Base-by-base conservation (phyloP, 192 early-diverging fungal species). In the Coemansia sp. region DNA sequence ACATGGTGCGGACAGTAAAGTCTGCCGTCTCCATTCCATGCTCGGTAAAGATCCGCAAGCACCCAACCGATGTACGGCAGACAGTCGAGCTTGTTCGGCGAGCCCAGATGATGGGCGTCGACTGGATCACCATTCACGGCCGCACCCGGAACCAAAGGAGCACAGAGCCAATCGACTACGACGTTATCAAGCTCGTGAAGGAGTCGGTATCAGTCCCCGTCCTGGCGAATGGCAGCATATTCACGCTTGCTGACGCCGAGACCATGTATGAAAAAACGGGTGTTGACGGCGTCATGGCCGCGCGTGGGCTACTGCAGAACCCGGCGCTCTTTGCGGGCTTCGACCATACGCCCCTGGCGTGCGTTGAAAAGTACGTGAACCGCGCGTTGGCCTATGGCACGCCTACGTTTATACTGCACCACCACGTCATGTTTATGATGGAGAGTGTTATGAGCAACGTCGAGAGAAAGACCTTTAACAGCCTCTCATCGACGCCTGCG, bases 371-470 rank as follows among this genome's bases (percentile, higher is more conserved):
- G 38, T 95, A 91, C 66, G 82, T 93, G 22, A 83, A 87, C 53
- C 42, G 84, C 4, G 89, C 89, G 2, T 37, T 95, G 6, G 88
- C 82, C 2, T 95, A 92, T 67, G 96, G 97, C 29, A 91, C 93
- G 19, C 90, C 90, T 29, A 84, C 85, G 1, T 91, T 91, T 68
- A 94, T 99, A 27, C 86, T 94, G 36, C 96, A 97, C 64, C 97
- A 99, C 67, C 97, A 99, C 70, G 60, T 99, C 27, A 95, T 96
- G 93, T 98, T 86, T 76, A 97, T 97, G 95, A 84, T 95, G 60
- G 96, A 97, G 61, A 84, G 85, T 43, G 51, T 84, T 25, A 94
- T 98, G 94, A 76, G 78, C 63, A 66, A 22, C 25, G 69, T 62
- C 42, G 93, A 98, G 60, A 87, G 91, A 45, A 91, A 89, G 73